A percentile compares a stretch with the other conserved stretches of the same genome.
These are phyloP conservation scores for Boletus vinaceobasis DNA, from an alignment of 768 basidiomycete species.

Conservation along the genomic window DNA sequence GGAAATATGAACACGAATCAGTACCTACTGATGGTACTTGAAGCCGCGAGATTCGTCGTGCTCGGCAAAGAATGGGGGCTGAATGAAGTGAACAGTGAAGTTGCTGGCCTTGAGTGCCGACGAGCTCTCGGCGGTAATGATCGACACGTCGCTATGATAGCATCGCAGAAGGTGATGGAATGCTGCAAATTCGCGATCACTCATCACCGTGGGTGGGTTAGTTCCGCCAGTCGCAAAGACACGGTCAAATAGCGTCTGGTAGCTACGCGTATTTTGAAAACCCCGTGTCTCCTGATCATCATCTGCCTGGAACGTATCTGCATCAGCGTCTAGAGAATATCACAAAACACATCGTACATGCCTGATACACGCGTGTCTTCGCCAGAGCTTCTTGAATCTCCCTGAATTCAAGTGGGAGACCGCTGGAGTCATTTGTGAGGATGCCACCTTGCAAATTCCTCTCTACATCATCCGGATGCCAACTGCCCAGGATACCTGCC, in stretches of 20 bases:
- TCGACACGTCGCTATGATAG: not conserved
- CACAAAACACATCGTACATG: not conserved
- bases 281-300: not conserved
- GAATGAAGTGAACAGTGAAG: constrained; percentile 10
- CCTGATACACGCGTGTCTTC: not conserved
- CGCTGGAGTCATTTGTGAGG: not conserved
- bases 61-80: constrained; percentile 8
- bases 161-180: not conserved
- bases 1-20: no score
- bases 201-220: not conserved
- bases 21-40: not conserved
- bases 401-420: not conserved
- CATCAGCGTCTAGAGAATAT: not conserved
- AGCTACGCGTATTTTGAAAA: not conserved
- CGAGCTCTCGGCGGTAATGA: not conserved
- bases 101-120: not conserved
- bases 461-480: not conserved
- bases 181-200: not conserved
- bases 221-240: not conserved
- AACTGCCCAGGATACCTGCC: accelerated
- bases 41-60: not conserved
- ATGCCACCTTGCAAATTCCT: not conserved
- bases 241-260: not conserved
- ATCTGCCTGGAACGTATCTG: not conserved
- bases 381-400: not conserved